Evolutionary conservation across 768 basidiomycete genomes (phyloP).

Genomic region (Rhizopogon roseolus): DNA sequence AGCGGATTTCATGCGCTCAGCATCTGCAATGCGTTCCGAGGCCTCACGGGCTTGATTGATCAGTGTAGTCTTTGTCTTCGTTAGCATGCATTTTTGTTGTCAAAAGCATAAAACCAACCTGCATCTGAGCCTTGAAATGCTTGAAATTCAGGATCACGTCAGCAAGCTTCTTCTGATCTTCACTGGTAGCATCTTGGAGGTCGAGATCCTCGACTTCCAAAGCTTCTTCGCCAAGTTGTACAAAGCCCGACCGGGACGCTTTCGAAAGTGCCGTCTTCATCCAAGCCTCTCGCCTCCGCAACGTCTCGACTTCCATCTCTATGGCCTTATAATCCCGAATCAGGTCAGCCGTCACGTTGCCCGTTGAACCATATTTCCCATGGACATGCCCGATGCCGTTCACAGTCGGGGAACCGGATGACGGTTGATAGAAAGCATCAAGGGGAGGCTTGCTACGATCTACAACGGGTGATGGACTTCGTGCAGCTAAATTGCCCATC

Average conservation of each 20-base stretch:
- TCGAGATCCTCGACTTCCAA: slow-evolving; percentile 30
- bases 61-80: slow-evolving; percentile 51
- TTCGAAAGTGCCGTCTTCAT: slow-evolving; percentile 75
- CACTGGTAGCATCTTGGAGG: slow-evolving; percentile 26
- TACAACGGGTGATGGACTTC: slow-evolving; percentile 55
- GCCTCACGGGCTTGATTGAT: slow-evolving; percentile 70
- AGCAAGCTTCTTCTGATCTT: slow-evolving; percentile 48
- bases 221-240: slow-evolving; percentile 54
- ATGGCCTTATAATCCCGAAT: slow-evolving; percentile 77
- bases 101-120: slow-evolving; percentile 48
- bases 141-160: slow-evolving; percentile 82
- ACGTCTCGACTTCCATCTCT: slow-evolving; percentile 72
- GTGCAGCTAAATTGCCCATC: slow-evolving; percentile 41
- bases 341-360: slow-evolving; percentile 71
- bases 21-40: slow-evolving; percentile 74
- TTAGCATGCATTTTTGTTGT: neutral
- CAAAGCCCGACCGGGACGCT: slow-evolving; percentile 76
- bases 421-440: slow-evolving; percentile 54
- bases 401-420: slow-evolving; percentile 37
- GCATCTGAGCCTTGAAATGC: slow-evolving; percentile 80
- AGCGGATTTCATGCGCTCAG: slow-evolving; percentile 68
- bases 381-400: slow-evolving; percentile 48
- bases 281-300: slow-evolving; percentile 79
- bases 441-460: slow-evolving; percentile 52
- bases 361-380: slow-evolving; percentile 48